phyloP scores from a whole-genome alignment of 495 filamentous ascomycete genomes.

The Penicillium canariense region DNA sequence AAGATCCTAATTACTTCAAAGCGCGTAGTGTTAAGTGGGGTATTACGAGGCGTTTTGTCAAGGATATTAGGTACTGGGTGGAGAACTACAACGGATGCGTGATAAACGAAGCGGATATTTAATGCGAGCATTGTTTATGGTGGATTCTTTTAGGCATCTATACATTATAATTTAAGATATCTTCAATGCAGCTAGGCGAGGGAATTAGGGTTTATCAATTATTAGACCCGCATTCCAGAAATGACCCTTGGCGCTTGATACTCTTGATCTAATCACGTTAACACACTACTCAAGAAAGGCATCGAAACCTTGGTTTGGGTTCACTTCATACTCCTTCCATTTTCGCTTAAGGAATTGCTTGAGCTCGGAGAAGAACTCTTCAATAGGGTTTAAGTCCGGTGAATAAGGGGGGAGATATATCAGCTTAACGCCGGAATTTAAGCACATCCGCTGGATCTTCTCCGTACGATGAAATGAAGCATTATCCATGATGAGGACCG shows the following conservation, averaged over 20 bases:
- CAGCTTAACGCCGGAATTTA: constrained; percentile 35
- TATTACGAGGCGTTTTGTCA: constrained; percentile 4
- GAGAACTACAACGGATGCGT: not conserved
- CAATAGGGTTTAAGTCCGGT: constrained; percentile 29
- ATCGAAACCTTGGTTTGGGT: constrained; percentile 36
- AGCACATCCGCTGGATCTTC: constrained; percentile 33
- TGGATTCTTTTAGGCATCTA: not conserved
- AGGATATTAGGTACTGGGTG: constrained; percentile 5
- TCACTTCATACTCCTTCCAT: constrained; percentile 20
- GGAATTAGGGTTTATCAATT: constrained; percentile 8
- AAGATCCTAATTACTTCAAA: constrained; percentile 3
- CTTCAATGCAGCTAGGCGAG: not conserved
- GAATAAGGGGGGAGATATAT: constrained; percentile 29
- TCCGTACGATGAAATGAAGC: constrained; percentile 39
- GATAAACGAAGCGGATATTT: not conserved
- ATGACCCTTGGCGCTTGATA: constrained; percentile 23
- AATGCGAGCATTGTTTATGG: not conserved
- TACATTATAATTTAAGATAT: not conserved
- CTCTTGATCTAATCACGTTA: constrained; percentile 18
- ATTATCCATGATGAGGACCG: too few species aligned
- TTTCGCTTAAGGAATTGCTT: constrained; percentile 22
- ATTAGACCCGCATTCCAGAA: constrained; percentile 25
- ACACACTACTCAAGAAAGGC: constrained; percentile 29
- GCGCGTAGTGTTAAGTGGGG: constrained; percentile 8
- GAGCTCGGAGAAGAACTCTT: constrained; percentile 29